These are phyloP conservation scores for Phytomonas sp. DNA, from an alignment of 208 protist genomes.

Conservation along the genomic window DNA sequence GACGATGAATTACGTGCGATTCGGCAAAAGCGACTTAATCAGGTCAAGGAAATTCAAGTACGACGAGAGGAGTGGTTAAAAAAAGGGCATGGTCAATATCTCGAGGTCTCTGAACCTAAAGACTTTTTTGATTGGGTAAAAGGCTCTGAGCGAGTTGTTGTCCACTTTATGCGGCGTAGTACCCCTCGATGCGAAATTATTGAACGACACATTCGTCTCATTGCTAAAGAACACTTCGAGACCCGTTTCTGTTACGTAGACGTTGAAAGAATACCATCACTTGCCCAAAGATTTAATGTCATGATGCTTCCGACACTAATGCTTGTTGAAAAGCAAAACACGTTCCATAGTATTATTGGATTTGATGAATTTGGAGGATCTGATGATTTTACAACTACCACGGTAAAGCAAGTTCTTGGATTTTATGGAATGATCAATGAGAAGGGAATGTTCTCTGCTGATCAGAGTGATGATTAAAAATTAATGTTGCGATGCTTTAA, in stretches of 20 bases:
- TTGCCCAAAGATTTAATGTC: slow-evolving; percentile 88
- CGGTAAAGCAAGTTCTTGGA: slow-evolving; percentile 52
- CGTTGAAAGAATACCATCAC: slow-evolving; percentile 76
- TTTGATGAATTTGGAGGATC: slow-evolving; percentile 89
- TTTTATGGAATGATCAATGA: slow-evolving; percentile 85
- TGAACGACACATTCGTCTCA: slow-evolving; percentile 70
- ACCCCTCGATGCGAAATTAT: slow-evolving; percentile 81
- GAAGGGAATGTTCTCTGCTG: slow-evolving; percentile 83
- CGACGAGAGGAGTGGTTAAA: slow-evolving; percentile 65
- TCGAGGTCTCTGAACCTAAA: slow-evolving; percentile 63
- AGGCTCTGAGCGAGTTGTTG: slow-evolving; percentile 73
- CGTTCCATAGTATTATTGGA: slow-evolving; percentile 90
- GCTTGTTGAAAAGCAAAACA: slow-evolving; percentile 86
- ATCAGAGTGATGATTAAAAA: slow-evolving; percentile 60
- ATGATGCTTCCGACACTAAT: slow-evolving; percentile 89
- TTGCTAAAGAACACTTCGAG: slow-evolving; percentile 81
- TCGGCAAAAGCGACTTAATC: slow-evolving; percentile 54
- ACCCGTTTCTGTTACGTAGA: slow-evolving; percentile 84
- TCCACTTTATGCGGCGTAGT: slow-evolving; percentile 87
- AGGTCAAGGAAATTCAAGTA: slow-evolving; percentile 72
- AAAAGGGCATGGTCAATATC: slow-evolving; percentile 80
- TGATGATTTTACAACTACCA: slow-evolving; percentile 82
- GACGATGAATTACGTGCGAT: slow-evolving; percentile 79
- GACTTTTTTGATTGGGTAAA: slow-evolving; percentile 82
- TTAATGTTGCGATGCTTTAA: neutral